phyloP scores from a whole-genome alignment of 2,329 filamentous ascomycete species.

The Cylindrodendrum hubeiense region DNA sequence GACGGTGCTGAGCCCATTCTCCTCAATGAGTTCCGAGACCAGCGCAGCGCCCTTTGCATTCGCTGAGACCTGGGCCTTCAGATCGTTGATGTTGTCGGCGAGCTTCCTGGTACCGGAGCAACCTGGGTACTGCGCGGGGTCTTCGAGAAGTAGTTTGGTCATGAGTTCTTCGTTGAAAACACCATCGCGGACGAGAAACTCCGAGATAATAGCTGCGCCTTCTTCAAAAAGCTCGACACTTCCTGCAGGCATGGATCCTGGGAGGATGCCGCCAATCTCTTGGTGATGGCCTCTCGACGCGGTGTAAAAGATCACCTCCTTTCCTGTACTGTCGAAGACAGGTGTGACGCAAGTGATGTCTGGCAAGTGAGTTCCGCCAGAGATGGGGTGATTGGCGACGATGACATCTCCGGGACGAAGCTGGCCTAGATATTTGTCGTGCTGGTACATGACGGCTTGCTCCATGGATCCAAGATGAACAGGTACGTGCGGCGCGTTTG shows the following conservation, averaged over 20 bases:
- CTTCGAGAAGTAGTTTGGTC: slow-evolving; percentile 76
- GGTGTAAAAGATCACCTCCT: slow-evolving; percentile 44
- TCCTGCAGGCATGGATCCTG: slow-evolving; percentile 86
- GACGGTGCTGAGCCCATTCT: slow-evolving; percentile 79
- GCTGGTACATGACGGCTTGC: slow-evolving; percentile 38
- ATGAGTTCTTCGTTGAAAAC: slow-evolving; percentile 84
- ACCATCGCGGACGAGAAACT: slow-evolving; percentile 81
- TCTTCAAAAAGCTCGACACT: slow-evolving; percentile 70
- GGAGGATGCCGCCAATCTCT: slow-evolving; percentile 79
- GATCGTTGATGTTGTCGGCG: slow-evolving; percentile 85
- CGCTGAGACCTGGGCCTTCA: slow-evolving; percentile 88
- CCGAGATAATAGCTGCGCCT: slow-evolving; percentile 72
- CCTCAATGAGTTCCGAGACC: slow-evolving; percentile 78
- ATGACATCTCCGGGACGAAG: slow-evolving; percentile 38
- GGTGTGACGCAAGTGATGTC: slow-evolving; percentile 72
- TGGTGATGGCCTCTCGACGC: slow-evolving; percentile 50
- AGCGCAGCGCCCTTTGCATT: slow-evolving; percentile 87
- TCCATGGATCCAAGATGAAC: slow-evolving; percentile 40
- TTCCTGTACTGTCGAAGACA: slow-evolving; percentile 50
- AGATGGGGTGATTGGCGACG: slow-evolving; percentile 42
- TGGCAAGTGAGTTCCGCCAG: slow-evolving; percentile 54
- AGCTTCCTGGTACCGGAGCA: slow-evolving; percentile 84
- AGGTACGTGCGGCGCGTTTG: slow-evolving; percentile 36
- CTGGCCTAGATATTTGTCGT: slow-evolving; percentile 33
- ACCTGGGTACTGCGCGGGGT: slow-evolving; percentile 80